Conservation (phyloP, 192 early-diverging fungal genomes). For the Martensiomyces pterosporus region DNA sequence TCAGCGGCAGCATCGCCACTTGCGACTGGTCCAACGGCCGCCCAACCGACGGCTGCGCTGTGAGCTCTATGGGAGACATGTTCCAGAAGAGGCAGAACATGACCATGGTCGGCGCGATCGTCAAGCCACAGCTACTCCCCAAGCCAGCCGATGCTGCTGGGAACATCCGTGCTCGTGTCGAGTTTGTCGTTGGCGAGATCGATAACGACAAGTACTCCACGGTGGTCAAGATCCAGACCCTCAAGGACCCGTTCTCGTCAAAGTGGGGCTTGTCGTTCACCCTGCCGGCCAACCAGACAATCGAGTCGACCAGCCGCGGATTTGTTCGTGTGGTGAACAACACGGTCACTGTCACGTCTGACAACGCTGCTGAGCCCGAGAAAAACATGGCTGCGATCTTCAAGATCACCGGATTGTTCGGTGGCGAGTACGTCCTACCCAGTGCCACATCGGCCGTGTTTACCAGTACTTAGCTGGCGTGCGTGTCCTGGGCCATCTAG, state of each 20-base stretch:
- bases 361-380: background rate
- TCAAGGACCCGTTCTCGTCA: background rate
- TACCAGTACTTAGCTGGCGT: background rate
- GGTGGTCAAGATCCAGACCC: slow-evolving; percentile 6
- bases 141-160: background rate
- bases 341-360: slow-evolving; percentile 7
- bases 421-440: background rate
- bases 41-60: slow-evolving; percentile 7
- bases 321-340: background rate
- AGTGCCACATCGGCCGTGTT: background rate
- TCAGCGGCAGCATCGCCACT: background rate
- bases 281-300: background rate
- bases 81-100: slow-evolving; percentile 8
- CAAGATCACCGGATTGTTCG: background rate
- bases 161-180: slow-evolving; percentile 1
- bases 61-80: slow-evolving; percentile 11
- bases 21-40: background rate
- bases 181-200: background rate
- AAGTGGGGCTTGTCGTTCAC: slow-evolving; percentile 11
- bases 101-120: background rate
- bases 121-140: background rate
- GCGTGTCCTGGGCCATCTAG: too few relatives aligned
- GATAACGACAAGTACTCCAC: slow-evolving; percentile 4
- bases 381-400: background rate
- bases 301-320: slow-evolving; percentile 4